A percentile compares a stretch with the other conserved stretches of the same genome.
Conservation (phyloP, 495 filamentous ascomycete species). For the Aspergillus egyptiacus region DNA sequence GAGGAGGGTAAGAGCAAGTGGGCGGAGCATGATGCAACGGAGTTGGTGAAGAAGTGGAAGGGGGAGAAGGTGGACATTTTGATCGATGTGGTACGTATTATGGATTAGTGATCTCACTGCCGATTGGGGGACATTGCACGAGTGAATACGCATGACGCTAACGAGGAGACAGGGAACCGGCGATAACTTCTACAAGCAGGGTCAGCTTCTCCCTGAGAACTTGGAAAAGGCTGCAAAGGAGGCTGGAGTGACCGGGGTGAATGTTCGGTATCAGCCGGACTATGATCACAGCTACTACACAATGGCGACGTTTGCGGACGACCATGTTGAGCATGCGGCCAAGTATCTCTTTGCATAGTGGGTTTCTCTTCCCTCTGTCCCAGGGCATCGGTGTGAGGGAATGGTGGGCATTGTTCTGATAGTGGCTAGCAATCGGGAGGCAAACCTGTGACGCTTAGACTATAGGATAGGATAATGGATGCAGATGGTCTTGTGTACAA, state of each 20-base stretch:
- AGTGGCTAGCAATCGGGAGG: conserved; percentile 8
- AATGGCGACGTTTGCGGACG: conserved; percentile 79
- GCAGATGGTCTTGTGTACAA: too few species aligned
- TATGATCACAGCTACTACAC: conserved; percentile 98
- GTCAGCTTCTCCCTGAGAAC: conserved; percentile 90
- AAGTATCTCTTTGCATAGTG: conserved; percentile 66
- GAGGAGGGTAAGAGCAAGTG: conserved; percentile 64
- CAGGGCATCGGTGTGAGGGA: not conserved
- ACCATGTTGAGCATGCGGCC: conserved; percentile 87
- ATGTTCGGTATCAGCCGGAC: conserved; percentile 77
- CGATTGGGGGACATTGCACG: not conserved
- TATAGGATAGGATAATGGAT: not conserved
- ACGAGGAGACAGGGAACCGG: conserved; percentile 60
- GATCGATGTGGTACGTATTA: conserved; percentile 65
- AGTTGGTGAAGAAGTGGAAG: conserved; percentile 71
- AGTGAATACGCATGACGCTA: not conserved
- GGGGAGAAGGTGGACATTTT: conserved; percentile 63
- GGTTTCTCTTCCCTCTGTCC: conserved; percentile 20
- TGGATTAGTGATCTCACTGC: not conserved
- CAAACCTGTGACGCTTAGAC: not conserved
- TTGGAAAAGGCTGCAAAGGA: conserved; percentile 73
- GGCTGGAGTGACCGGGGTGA: conserved; percentile 57
- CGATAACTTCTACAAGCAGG: conserved; percentile 93
- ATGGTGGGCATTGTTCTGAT: conserved; percentile 12
- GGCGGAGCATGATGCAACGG: conserved; percentile 88